Evolutionary conservation across 2,329 filamentous ascomycete species (phyloP), one percentile per base, ranked within the genome.

Genomic region (Aureobasidium uvarum): DNA sequence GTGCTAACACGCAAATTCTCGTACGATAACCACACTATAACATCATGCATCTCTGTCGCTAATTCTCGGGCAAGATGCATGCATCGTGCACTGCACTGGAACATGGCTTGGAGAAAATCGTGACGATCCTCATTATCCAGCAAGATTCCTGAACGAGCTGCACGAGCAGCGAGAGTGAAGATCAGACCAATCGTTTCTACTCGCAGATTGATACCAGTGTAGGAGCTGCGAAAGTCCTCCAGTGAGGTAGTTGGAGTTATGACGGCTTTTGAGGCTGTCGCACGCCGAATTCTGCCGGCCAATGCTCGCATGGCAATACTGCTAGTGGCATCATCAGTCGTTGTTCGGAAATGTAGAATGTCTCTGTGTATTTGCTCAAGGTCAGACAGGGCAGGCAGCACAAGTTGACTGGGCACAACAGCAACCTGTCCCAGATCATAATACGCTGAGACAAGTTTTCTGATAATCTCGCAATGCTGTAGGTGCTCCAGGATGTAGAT

Each of bases 161-260:
- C 63, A 50, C 68, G 63, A 36, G 66, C 67, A 20, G 68, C 69
- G 13, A 68, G 59, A 3, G 68, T 59, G 23, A 62, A 71, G 14
- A 71, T 67, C 2, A 71, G 39, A 7, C 67, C 70, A 5, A 71
- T 50, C 1, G 67, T 68, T 33, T 71, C 70, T 11, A 70, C 28
- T 10, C 70, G 67, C 13, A 70, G 38, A 8, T 69, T 69, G 2
- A 59, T 28, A 8, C 68, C 69, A 10, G 65, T 70, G 43, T 67
- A 69, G 36, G 65, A 48, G 10, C 63, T 63, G 11, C 66, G 38
- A 33, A 70, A 71, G 8, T 39, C 46, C 10, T 39, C 31, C 48
- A 63, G 10, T 11, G 58, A 43, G 13, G 31, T 38, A 18, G 45
- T 16, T 8, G 36, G 16, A 11, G 46, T 63, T 11, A 63, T 8